A percentile compares a stretch with the other conserved stretches of the same genome.
Evolutionary conservation across 129 eudicot genomes (phyloP).

Genomic region (Arctium minus): DNA sequence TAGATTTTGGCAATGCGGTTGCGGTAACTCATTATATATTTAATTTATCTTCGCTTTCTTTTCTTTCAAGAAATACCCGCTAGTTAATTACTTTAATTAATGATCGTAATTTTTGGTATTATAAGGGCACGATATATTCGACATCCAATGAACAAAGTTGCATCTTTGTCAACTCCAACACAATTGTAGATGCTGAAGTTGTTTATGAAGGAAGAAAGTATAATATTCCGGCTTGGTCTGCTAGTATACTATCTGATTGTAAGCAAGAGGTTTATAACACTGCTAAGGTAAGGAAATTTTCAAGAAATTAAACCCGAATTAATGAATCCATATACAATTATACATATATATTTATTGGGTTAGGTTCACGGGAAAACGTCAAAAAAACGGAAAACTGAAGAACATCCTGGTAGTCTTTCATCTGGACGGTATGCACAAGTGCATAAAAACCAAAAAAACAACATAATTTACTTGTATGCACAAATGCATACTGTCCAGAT

Average conservation of each 20-base stretch:
- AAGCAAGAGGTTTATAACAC: conserved; percentile 57
- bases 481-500: too few relatives aligned
- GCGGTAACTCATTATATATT: conserved; percentile 19
- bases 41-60: neutral
- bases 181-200: conserved; percentile 39
- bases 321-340: neutral
- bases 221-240: conserved; percentile 70
- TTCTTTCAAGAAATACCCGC: neutral
- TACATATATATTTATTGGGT: too few relatives aligned
- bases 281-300: conserved; percentile 44
- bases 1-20: conserved; percentile 39
- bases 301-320: neutral
- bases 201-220: conserved; percentile 21
- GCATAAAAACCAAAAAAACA: too few relatives aligned
- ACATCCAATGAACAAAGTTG: conserved; percentile 30
- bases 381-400: too few relatives aligned
- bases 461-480: too few relatives aligned
- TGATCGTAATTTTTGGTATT: neutral
- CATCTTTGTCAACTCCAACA: conserved; percentile 52
- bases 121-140: conserved; percentile 38
- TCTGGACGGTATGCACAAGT: too few relatives aligned
- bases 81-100: neutral
- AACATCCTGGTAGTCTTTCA: too few relatives aligned
- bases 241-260: conserved; percentile 60
- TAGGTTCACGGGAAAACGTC: too few relatives aligned